These are phyloP conservation scores for Pyrenula aspistea DNA, from an alignment of 495 filamentous ascomycete genomes.

Conservation along the genomic window DNA sequence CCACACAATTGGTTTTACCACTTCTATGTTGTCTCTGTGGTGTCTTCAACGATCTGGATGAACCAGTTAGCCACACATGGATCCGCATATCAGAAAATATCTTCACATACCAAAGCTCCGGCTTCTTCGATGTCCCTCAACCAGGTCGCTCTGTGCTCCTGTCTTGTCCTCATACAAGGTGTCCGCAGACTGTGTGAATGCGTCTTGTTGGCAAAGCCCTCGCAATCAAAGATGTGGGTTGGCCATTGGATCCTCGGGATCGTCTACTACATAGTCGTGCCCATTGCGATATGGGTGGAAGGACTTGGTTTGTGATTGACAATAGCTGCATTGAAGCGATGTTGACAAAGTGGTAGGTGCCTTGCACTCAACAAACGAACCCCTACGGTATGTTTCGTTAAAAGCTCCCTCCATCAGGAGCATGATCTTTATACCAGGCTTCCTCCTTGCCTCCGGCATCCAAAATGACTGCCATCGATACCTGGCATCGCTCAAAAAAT, in stretches of 20 bases:
- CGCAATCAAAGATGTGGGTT: slow-evolving; percentile 67
- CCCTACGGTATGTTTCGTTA: slow-evolving; percentile 21
- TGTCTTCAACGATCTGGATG: slow-evolving; percentile 67
- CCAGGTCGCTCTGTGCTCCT: slow-evolving; percentile 58
- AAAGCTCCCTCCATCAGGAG: slow-evolving; percentile 44
- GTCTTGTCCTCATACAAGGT: slow-evolving; percentile 63
- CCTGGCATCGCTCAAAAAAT: slow-evolving; percentile 70
- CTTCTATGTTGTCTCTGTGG: slow-evolving; percentile 68
- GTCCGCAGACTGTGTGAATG: slow-evolving; percentile 65
- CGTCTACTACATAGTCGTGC: slow-evolving; percentile 59
- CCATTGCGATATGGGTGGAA: slow-evolving; percentile 76
- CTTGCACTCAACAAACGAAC: slow-evolving; percentile 17
- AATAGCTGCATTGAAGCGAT: slow-evolving; percentile 10
- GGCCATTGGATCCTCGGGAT: slow-evolving; percentile 71
- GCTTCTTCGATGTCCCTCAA: slow-evolving; percentile 41
- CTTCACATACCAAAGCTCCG: background rate
- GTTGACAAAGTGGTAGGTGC: slow-evolving; percentile 14
- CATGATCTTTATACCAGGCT: slow-evolving; percentile 47
- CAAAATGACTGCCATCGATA: slow-evolving; percentile 77
- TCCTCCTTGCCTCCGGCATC: slow-evolving; percentile 60
- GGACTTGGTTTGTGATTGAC: slow-evolving; percentile 47
- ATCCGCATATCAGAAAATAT: slow-evolving; percentile 12
- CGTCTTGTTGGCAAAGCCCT: slow-evolving; percentile 46
- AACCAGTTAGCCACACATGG: slow-evolving; percentile 52
- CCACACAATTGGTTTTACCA: slow-evolving; percentile 81